These are phyloP conservation scores for Penicillium canescens DNA, from an alignment of 495 filamentous ascomycete genomes.

Conservation along the genomic window DNA sequence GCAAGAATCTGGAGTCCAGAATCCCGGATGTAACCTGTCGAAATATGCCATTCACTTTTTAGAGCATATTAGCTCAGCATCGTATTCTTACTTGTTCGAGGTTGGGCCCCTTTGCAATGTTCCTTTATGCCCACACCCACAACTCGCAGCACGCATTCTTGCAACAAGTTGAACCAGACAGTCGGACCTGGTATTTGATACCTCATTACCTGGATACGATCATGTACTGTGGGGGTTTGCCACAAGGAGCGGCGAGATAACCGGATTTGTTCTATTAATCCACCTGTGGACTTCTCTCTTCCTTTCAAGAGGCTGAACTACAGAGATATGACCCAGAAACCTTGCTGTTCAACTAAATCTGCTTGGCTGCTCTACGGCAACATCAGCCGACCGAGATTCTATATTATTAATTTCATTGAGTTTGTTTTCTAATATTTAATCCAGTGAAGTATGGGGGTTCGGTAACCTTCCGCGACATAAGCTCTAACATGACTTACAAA, in stretches of 20 bases:
- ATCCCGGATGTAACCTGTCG: neutral
- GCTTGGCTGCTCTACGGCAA: no score
- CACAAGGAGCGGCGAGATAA: neutral
- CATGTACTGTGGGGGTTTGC: neutral
- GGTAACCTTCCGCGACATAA: no score
- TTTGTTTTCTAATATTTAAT: no score
- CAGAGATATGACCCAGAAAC: no score
- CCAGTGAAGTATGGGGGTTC: no score
- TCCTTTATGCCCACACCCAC: neutral
- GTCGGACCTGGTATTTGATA: neutral
- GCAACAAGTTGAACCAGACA: neutral
- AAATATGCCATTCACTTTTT: neutral
- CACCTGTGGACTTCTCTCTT: no score
- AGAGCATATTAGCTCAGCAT: neutral
- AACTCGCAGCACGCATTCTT: neutral
- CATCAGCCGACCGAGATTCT: no score
- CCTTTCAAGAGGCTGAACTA: no score
- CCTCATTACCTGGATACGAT: conserved; percentile 1
- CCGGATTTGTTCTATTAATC: no score
- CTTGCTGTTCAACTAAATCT: no score
- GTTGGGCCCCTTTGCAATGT: neutral
- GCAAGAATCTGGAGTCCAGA: neutral
- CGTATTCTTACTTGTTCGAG: neutral
- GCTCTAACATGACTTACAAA: no score
- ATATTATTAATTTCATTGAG: no score